Conservation (phyloP, 2,329 filamentous ascomycete genomes). For the Epichloe typhina region DNA sequence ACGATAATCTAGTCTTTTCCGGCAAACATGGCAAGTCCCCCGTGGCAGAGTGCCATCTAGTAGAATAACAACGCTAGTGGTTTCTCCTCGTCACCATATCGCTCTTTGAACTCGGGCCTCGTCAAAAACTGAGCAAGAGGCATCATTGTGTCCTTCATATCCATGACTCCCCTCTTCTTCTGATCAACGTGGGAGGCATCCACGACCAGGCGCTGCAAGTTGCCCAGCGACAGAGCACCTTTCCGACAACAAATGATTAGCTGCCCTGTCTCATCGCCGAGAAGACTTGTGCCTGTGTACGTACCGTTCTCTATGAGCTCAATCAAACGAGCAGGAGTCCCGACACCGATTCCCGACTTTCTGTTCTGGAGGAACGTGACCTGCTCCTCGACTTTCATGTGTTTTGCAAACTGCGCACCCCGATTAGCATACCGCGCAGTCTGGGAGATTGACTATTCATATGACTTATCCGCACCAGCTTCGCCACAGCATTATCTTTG, state of each 20-base stretch:
- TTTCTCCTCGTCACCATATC: constrained; percentile 48
- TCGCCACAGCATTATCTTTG: constrained; percentile 67
- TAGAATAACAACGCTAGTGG: constrained; percentile 53
- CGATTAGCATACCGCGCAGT: constrained; percentile 1
- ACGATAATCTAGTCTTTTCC: too few relatives aligned
- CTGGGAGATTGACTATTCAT: too few relatives aligned
- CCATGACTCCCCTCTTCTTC: constrained; percentile 86
- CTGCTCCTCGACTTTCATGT: constrained; percentile 88
- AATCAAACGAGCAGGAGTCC: constrained; percentile 70
- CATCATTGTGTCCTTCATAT: constrained; percentile 87
- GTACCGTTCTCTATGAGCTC: constrained; percentile 72
- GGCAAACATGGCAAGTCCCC: neutral
- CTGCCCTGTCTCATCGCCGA: neutral
- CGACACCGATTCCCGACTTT: constrained; percentile 75
- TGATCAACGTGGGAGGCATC: constrained; percentile 89
- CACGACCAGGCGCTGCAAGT: constrained; percentile 68
- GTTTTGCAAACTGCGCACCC: constrained; percentile 66
- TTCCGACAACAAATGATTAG: constrained; percentile 2
- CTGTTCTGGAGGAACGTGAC: constrained; percentile 57
- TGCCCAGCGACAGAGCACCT: constrained; percentile 56
- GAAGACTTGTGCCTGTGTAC: constrained; percentile 12
- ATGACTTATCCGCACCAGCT: constrained; percentile 41
- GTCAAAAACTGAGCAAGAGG: constrained; percentile 66
- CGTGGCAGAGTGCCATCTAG: constrained; percentile 20
- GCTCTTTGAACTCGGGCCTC: constrained; percentile 54